phyloP scores from a whole-genome alignment of 331 rosid species.

The Quercus tomentella region DNA sequence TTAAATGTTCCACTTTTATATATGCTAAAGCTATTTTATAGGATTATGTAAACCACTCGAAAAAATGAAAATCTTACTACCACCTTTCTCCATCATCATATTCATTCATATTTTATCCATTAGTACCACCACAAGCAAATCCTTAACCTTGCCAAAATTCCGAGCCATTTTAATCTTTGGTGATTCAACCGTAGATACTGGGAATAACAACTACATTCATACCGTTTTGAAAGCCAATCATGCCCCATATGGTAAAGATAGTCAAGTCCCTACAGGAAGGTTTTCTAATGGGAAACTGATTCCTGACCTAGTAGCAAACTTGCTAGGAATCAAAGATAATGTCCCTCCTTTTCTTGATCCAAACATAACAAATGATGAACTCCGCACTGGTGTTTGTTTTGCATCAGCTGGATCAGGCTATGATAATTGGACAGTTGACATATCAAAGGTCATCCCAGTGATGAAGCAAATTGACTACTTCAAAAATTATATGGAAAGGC shows the following conservation, averaged over 20 bases:
- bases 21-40: background rate
- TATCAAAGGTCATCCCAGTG: slow-evolving; percentile 34
- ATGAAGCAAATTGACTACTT: slow-evolving; percentile 43
- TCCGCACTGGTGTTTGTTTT: slow-evolving; percentile 33
- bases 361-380: slow-evolving; percentile 23
- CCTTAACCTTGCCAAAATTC: slow-evolving; percentile 23
- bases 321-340: slow-evolving; percentile 23
- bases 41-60: background rate
- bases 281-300: slow-evolving; percentile 52
- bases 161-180: slow-evolving; percentile 50
- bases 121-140: slow-evolving; percentile 20
- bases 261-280: slow-evolving; percentile 52
- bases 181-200: slow-evolving; percentile 57
- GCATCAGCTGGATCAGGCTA: slow-evolving; percentile 37
- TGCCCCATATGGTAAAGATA: slow-evolving; percentile 52
- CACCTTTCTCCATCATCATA: slow-evolving; percentile 9
- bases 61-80: slow-evolving; percentile 1
- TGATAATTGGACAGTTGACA: slow-evolving; percentile 32
- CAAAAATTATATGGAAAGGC: slow-evolving; percentile 35
- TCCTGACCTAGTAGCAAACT: slow-evolving; percentile 42
- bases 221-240: slow-evolving; percentile 41
- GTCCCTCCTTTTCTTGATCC: slow-evolving; percentile 41
- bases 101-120: slow-evolving; percentile 20
- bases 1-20: background rate
- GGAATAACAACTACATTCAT: slow-evolving; percentile 49